These are phyloP conservation scores for Pythium apleroticum DNA, from an alignment of 352 stramenopile species.

Conservation along the genomic window DNA sequence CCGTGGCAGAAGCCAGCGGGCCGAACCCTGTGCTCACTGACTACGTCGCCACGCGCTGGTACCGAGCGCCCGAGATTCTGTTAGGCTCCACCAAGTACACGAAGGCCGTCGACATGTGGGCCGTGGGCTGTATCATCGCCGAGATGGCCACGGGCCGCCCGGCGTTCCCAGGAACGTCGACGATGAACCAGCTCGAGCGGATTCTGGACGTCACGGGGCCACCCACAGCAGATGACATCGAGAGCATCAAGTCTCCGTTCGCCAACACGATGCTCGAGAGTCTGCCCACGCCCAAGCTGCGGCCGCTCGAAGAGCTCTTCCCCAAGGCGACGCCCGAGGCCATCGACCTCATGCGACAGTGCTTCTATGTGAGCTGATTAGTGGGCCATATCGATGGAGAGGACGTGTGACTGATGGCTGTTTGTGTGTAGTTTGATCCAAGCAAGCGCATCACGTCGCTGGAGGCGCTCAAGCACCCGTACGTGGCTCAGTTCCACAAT, in stretches of 20 bases:
- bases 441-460: constrained; percentile 86
- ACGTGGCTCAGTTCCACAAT: constrained; percentile 95
- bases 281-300: constrained; percentile 73
- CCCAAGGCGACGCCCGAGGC: constrained; percentile 84
- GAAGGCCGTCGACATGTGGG: constrained; percentile 94
- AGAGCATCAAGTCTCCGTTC: constrained; percentile 92
- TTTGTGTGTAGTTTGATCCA: constrained; percentile 86
- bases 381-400: neutral
- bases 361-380: constrained; percentile 61
- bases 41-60: constrained; percentile 97
- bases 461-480: constrained; percentile 91
- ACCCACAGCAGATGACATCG: constrained; percentile 88
- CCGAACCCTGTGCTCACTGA: constrained; percentile 91
- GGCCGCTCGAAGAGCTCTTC: constrained; percentile 86
- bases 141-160: constrained; percentile 93
- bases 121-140: constrained; percentile 92
- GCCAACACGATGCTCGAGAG: constrained; percentile 93
- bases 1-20: constrained; percentile 81
- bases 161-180: constrained; percentile 93
- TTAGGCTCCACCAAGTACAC: constrained; percentile 93
- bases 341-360: constrained; percentile 89
- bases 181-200: constrained; percentile 96
- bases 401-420: neutral
- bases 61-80: constrained; percentile 94
- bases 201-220: constrained; percentile 94